These are phyloP conservation scores for Udeniomyces megalosporus DNA, from an alignment of 768 basidiomycete genomes.

Conservation along the genomic window DNA sequence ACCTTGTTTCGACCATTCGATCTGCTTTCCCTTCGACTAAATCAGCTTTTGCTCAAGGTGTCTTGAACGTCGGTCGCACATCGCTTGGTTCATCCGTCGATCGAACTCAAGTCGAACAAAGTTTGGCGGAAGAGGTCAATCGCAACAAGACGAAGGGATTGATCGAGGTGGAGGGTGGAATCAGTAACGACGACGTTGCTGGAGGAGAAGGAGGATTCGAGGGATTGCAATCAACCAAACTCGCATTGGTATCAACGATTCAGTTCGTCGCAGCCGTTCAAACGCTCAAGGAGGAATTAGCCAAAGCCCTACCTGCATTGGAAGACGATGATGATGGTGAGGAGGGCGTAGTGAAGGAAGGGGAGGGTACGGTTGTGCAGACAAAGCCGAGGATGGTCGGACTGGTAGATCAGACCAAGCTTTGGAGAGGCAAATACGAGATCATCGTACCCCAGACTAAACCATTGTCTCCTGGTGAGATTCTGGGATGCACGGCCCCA, in stretches of 20 bases:
- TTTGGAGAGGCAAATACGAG: conserved; percentile 30
- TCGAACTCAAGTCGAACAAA: not conserved
- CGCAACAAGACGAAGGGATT: not conserved
- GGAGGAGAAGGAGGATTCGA: not conserved
- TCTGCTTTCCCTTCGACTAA: conserved; percentile 75
- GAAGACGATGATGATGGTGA: not conserved
- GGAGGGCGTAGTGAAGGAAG: conserved; percentile 11
- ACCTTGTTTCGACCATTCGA: conserved; percentile 68
- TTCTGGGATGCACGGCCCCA: conserved; percentile 92
- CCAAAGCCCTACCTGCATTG: conserved; percentile 20
- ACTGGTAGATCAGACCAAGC: conserved; percentile 21
- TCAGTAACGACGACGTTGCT: not conserved
- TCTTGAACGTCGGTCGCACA: conserved; percentile 32
- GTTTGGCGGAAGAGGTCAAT: not conserved
- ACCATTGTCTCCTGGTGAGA: conserved; percentile 90
- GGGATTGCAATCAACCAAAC: conserved; percentile 37
- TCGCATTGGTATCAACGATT: conserved; percentile 91
- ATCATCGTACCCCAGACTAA: conserved; percentile 66
- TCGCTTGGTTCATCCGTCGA: not conserved
- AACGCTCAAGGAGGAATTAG: conserved; percentile 62
- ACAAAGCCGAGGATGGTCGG: conserved; percentile 16
- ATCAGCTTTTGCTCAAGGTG: conserved; percentile 43
- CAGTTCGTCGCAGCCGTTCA: conserved; percentile 93
- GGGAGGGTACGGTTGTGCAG: not conserved
- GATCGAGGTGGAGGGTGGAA: not conserved